Evolutionary conservation across 345 rosid species (phyloP), one percentile per base, ranked within the genome.

Genomic region (Eucalyptus pauciflora): DNA sequence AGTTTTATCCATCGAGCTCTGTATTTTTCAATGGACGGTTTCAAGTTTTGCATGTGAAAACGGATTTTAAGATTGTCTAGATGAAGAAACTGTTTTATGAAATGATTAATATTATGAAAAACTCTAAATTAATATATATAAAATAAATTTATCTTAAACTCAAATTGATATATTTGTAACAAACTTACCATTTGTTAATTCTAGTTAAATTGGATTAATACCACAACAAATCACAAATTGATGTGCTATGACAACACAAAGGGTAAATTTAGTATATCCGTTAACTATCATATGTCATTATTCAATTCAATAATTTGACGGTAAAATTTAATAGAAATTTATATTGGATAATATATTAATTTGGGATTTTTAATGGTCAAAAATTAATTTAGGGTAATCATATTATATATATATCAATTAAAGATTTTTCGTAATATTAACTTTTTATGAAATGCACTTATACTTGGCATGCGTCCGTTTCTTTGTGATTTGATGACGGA

Each of bases 181-280:
- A 52, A 52, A 20, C 2, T 52, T 52, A 52, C 5, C 8, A 0
- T 52, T 52, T 52, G 0, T 20, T 52, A 52, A 52, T 52, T 52
- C 10, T 3, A 0, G 5, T 20, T 18, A 52, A 52, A 52, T 52
- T 52, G 0, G 0, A 52, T 52, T 52, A 52, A 52, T 20, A 8
- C 1, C 0, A 52, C 0, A 0, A 52, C 2, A 52, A 52, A 52
- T 18, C 10, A 52, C 10, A 3, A 52, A 52, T 52, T 52, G 5
- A 52, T 52, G 0, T 0, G 1, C 0, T 20, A 1, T 52, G 5
- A 7, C 8, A 52, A 52, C 58, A 20, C 58, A 52, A 52, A 18
- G 0, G 24, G 58, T 20, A 52, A 52, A 52, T 52, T 1, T 0
- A 20, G 0, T 52, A 20, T 52, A 52, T 1, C 0, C 2, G 0